phyloP scores from a whole-genome alignment of 2,329 filamentous ascomycete species.

The Cytospora piceae region DNA sequence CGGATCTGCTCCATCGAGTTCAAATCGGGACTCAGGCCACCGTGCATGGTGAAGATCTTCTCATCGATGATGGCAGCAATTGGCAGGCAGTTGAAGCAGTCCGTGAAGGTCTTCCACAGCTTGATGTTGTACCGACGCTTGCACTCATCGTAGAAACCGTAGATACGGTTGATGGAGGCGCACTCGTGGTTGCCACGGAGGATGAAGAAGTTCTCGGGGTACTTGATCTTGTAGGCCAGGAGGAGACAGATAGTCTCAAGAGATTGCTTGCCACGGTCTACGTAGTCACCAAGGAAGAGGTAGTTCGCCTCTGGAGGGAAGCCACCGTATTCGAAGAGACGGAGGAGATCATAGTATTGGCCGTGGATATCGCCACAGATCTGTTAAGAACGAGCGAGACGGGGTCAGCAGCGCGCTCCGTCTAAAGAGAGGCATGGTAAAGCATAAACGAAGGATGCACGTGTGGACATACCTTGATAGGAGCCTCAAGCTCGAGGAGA shows the following conservation, averaged over 20 bases:
- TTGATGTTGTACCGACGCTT: slow-evolving; percentile 99
- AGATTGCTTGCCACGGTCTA: slow-evolving; percentile 98
- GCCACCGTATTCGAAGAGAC: slow-evolving; percentile 96
- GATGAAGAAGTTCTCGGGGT: slow-evolving; percentile 99
- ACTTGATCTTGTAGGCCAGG: slow-evolving; percentile 99
- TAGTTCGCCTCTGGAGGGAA: slow-evolving; percentile 99
- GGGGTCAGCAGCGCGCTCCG: slow-evolving; percentile 23
- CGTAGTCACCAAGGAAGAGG: slow-evolving; percentile 98
- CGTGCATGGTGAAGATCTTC: slow-evolving; percentile 99
- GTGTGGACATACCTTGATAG: slow-evolving; percentile 81
- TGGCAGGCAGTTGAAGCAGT: slow-evolving; percentile 98
- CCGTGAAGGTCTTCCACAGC: slow-evolving; percentile 99
- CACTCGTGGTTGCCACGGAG: slow-evolving; percentile 99
- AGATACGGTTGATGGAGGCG: slow-evolving; percentile 98
- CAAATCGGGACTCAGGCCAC: slow-evolving; percentile 92
- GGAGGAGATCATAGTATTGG: slow-evolving; percentile 97
- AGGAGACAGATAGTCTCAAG: slow-evolving; percentile 97
- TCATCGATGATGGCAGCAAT: slow-evolving; percentile 99
- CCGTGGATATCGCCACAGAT: slow-evolving; percentile 99
- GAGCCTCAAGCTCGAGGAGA: slow-evolving; percentile 93
- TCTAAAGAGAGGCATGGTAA: slow-evolving; percentile 17
- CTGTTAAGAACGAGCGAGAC: slow-evolving; percentile 50
- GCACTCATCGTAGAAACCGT: slow-evolving; percentile 99
- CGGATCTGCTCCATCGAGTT: slow-evolving; percentile 99
- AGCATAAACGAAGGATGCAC: slow-evolving; percentile 4